A percentile compares a stretch with the other conserved stretches of the same genome.
Conservation (phyloP, 2,329 filamentous ascomycete species). For the Pleoardoris graminearum region DNA sequence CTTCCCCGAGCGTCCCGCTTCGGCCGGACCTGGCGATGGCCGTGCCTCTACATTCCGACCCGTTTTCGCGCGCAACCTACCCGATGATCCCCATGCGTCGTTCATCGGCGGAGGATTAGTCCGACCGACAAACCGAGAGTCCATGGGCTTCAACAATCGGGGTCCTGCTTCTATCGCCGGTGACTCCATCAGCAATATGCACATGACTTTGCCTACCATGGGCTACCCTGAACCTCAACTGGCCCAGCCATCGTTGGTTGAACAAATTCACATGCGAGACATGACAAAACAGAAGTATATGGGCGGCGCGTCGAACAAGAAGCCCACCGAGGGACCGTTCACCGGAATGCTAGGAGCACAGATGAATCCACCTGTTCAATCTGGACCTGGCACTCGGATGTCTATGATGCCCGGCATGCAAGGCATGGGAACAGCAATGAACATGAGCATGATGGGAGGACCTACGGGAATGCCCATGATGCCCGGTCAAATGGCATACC, state of each 20-base stretch:
- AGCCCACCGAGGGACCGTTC: constrained; percentile 33
- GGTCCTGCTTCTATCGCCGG: constrained; percentile 40
- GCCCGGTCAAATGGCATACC: constrained; percentile 45
- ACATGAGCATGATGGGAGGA: constrained; percentile 27
- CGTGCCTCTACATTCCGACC: constrained; percentile 30
- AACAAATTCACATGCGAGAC: constrained; percentile 44
- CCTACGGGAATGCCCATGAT: constrained; percentile 32
- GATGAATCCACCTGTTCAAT: constrained; percentile 35
- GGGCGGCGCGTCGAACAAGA: constrained; percentile 41
- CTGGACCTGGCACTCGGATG: constrained; percentile 30
- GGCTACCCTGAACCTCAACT: constrained; percentile 36
- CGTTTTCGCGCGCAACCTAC: constrained; percentile 42
- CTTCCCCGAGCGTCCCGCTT: constrained; percentile 42
- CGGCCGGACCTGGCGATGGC: constrained; percentile 31
- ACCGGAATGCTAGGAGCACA: constrained; percentile 41
- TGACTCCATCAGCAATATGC: constrained; percentile 28
- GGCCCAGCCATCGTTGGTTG: constrained; percentile 39
- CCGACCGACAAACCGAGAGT: constrained; percentile 39
- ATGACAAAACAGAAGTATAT: constrained; percentile 43
- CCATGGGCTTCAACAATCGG: constrained; percentile 43
- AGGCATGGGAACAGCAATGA: constrained; percentile 28
- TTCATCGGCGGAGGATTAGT: constrained; percentile 43
- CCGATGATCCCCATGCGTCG: constrained; percentile 38
- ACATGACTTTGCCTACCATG: constrained; percentile 27
- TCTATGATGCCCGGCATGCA: constrained; percentile 23